Percentiles rank a stretch among this genome's conserved stretches.
Conservation (phyloP, 176 grass and related monocot species). For the Lolium multiflorum region DNA sequence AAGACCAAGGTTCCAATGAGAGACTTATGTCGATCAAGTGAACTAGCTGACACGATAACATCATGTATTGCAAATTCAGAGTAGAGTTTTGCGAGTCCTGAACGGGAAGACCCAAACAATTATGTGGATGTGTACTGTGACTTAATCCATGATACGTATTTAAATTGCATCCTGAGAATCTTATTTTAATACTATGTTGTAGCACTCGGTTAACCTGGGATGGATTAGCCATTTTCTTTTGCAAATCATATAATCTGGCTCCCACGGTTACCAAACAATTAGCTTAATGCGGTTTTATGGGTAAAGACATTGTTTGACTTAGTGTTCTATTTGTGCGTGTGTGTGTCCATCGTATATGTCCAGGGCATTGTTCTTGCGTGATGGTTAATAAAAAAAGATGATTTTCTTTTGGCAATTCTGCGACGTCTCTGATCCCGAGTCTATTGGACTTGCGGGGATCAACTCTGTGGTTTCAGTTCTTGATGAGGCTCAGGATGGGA, state of each 20-base stretch:
- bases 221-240: not conserved
- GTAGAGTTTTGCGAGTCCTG: not conserved
- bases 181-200: not conserved
- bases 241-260: not conserved
- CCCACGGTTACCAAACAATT: no score
- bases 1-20: conserved; percentile 74
- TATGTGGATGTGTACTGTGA: not conserved
- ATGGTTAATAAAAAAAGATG: no score
- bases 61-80: conserved; percentile 8
- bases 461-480: no score
- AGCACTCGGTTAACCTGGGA: not conserved
- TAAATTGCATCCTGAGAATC: not conserved
- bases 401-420: no score
- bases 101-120: not conserved
- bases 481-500: no score
- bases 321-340: no score
- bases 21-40: conserved; percentile 7
- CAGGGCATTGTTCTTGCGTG: no score
- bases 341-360: no score
- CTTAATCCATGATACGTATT: not conserved
- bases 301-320: no score
- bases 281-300: no score
- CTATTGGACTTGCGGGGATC: no score
- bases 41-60: not conserved
- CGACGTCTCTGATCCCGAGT: no score